Evolutionary conservation across 768 basidiomycete species (phyloP).

Genomic region (Leccinum boreale): DNA sequence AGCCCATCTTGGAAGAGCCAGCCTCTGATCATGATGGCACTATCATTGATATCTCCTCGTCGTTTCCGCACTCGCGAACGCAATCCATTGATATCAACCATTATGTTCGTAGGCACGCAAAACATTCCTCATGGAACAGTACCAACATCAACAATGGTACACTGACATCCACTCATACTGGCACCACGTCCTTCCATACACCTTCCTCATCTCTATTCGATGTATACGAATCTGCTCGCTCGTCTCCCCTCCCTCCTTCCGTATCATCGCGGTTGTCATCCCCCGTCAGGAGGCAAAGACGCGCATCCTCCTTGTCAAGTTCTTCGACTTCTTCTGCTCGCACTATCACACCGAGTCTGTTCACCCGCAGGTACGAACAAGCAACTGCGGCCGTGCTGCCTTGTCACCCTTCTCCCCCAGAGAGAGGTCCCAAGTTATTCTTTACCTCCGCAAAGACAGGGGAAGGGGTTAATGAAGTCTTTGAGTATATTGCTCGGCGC

Average conservation of each 20-base stretch:
- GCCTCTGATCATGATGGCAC: not conserved
- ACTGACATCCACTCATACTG: constrained; percentile 54
- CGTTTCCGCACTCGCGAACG: constrained; percentile 20
- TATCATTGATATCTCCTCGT: constrained; percentile 20
- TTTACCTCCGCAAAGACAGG: constrained; percentile 81
- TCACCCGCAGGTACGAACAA: constrained; percentile 35
- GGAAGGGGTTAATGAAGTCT: constrained; percentile 66
- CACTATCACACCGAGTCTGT: constrained; percentile 61
- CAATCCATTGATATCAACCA: constrained; percentile 26
- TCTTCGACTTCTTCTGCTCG: constrained; percentile 37
- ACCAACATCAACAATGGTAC: constrained; percentile 46
- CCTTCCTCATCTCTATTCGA: constrained; percentile 78
- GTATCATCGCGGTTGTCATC: constrained; percentile 27
- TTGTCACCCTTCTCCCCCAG: constrained; percentile 29
- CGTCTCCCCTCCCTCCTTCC: constrained; percentile 48
- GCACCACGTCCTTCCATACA: constrained; percentile 67
- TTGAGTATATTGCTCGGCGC: constrained; percentile 67
- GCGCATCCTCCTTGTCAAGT: constrained; percentile 38
- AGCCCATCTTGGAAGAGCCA: constrained; percentile 14
- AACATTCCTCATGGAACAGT: constrained; percentile 46
- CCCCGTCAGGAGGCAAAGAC: constrained; percentile 27
- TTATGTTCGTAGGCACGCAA: constrained; percentile 30
- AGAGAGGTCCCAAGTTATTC: constrained; percentile 61
- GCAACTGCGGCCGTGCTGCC: constrained; percentile 9
- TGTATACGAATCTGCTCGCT: constrained; percentile 55